Conservation (phyloP, 345 rosid genomes). For the Eucalyptus microcorys region DNA sequence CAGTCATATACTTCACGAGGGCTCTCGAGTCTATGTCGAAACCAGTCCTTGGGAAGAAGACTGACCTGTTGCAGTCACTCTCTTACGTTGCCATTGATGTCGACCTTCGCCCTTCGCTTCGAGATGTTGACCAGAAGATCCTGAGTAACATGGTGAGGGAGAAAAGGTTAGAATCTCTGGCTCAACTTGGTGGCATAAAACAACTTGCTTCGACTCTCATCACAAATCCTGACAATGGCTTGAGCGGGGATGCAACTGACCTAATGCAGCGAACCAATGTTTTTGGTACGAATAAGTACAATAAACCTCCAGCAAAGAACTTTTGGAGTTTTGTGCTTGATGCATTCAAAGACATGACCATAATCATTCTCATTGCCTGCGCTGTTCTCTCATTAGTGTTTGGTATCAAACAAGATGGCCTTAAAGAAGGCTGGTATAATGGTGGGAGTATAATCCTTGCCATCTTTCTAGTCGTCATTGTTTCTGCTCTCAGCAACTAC, state of each 20-base stretch:
- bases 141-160: background rate
- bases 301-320: conserved; percentile 44
- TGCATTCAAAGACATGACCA: conserved; percentile 41
- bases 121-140: background rate
- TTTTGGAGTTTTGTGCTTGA: conserved; percentile 37
- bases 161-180: background rate
- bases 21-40: background rate
- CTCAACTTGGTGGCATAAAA: background rate
- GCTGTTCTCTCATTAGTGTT: conserved; percentile 51
- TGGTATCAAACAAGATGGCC: conserved; percentile 49
- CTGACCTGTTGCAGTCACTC: background rate
- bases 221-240: background rate
- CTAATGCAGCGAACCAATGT: background rate
- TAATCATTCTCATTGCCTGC: conserved; percentile 41
- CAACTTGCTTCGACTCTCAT: background rate
- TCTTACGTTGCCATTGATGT: accelerated
- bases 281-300: conserved; percentile 55
- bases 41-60: background rate
- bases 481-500: conserved; percentile 42
- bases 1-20: background rate
- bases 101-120: background rate
- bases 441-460: conserved; percentile 65
- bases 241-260: background rate
- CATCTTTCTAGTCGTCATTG: conserved; percentile 37
- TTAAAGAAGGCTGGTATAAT: conserved; percentile 60